Evolutionary conservation across 768 basidiomycete species (phyloP).

Genomic region (Psilocybe azurescens): DNA sequence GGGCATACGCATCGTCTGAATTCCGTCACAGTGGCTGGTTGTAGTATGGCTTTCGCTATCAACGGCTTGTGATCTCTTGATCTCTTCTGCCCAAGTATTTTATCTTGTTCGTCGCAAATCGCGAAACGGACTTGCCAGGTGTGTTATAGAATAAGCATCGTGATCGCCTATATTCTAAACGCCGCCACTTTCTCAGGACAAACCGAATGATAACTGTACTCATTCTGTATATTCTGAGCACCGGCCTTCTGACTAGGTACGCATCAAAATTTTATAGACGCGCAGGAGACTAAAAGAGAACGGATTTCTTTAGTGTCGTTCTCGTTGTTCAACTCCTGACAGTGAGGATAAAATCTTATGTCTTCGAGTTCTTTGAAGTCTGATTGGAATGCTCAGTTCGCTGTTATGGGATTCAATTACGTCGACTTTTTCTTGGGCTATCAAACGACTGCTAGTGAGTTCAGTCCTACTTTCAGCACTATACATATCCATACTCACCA

Average conservation of each 20-base stretch:
- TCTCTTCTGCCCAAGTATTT: constrained; percentile 6
- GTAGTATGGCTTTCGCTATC: constrained; percentile 6
- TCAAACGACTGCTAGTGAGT: constrained; percentile 3
- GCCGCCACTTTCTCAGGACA: background rate
- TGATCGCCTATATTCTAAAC: background rate
- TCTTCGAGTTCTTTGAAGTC: background rate
- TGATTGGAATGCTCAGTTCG: background rate
- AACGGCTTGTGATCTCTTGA: constrained; percentile 9
- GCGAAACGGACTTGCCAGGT: constrained; percentile 3
- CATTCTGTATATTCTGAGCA: constrained; percentile 11
- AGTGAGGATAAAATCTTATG: background rate
- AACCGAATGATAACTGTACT: constrained; percentile 13
- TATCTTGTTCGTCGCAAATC: background rate
- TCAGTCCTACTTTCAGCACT: background rate
- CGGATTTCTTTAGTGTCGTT: background rate
- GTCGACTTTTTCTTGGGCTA: constrained; percentile 5
- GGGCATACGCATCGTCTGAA: background rate
- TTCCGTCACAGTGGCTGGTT: constrained; percentile 3
- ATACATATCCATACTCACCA: background rate
- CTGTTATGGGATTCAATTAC: constrained; percentile 1
- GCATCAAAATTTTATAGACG: background rate
- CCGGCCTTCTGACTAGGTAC: constrained; percentile 14
- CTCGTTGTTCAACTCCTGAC: constrained; percentile 2
- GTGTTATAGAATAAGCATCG: background rate
- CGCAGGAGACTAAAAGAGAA: no score